Conservation (phyloP, 805 yeast genomes). For the Brettanomyces anomalus region DNA sequence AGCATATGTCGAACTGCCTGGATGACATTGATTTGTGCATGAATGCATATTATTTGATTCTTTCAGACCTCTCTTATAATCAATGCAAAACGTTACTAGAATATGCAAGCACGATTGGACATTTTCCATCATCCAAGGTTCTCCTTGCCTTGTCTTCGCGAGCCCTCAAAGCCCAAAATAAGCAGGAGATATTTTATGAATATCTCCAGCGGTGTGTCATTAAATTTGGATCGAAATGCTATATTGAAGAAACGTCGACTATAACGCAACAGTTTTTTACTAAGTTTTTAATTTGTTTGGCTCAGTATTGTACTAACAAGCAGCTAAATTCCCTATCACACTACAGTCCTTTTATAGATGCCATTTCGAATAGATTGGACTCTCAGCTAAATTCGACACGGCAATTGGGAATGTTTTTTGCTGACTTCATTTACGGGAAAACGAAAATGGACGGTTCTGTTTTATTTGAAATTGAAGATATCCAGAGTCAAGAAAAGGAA, state of each 20-base stretch:
- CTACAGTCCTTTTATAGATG: conserved; percentile 33
- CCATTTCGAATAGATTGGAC: conserved; percentile 46
- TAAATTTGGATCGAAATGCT: conserved; percentile 18
- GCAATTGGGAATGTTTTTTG: conserved; percentile 47
- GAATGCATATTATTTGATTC: too few species aligned
- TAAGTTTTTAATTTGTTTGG: conserved; percentile 32
- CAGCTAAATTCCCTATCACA: conserved; percentile 25
- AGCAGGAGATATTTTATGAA: too few species aligned
- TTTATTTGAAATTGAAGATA: conserved; percentile 21
- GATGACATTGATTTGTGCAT: too few species aligned
- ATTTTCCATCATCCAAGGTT: too few species aligned
- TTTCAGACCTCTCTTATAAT: too few species aligned
- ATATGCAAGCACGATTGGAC: too few species aligned
- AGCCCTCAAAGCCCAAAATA: too few species aligned
- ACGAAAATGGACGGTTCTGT: conserved; percentile 18
- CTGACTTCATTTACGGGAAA: conserved; percentile 37
- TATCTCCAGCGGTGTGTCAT: too few species aligned
- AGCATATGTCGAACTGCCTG: neutral
- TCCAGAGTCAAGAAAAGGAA: conserved; percentile 10
- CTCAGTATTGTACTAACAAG: conserved; percentile 16
- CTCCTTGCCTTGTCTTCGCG: too few species aligned
- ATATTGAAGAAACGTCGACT: conserved; percentile 26
- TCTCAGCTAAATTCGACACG: conserved; percentile 39
- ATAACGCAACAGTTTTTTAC: conserved; percentile 40
- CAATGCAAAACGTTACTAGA: too few species aligned